These are phyloP conservation scores for Pyrus pyrifolia DNA, from an alignment of 306 rosid species.

Conservation along the genomic window DNA sequence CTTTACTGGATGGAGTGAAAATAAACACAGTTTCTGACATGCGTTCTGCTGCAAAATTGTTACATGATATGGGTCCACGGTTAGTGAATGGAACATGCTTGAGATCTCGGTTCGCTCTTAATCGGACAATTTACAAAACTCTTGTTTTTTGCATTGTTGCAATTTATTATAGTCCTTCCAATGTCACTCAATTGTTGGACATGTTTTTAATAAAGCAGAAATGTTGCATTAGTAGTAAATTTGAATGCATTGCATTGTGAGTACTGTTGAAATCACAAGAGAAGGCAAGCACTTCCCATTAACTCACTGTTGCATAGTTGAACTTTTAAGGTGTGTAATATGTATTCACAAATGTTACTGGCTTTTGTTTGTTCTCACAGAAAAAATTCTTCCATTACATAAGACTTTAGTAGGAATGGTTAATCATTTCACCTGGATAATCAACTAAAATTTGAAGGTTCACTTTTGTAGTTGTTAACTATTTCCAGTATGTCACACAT, in stretches of 20 bases:
- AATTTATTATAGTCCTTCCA: neutral
- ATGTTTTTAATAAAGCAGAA: neutral
- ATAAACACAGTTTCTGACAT: conserved; percentile 76
- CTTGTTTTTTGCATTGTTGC: neutral
- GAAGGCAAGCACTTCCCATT: neutral
- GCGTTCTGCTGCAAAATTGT: conserved; percentile 71
- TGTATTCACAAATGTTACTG: neutral
- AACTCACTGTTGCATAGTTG: neutral
- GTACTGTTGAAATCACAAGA: neutral
- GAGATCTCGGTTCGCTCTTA: conserved; percentile 1
- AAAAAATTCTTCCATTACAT: neutral
- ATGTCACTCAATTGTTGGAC: neutral
- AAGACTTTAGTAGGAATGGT: neutral
- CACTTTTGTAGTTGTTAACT: neutral
- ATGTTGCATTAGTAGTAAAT: neutral
- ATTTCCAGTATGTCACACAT: neutral
- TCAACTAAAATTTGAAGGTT: neutral
- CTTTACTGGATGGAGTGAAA: conserved; percentile 59
- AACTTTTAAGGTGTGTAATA: neutral
- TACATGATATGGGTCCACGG: conserved; percentile 82
- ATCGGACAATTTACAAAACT: conserved; percentile 6
- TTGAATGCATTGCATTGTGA: neutral
- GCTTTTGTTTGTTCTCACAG: neutral
- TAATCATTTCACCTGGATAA: neutral
- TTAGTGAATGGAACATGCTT: conserved; percentile 25